These are phyloP conservation scores for Dichomitus squalens DNA, from an alignment of 1,284 basidiomycete species.

Conservation along the genomic window DNA sequence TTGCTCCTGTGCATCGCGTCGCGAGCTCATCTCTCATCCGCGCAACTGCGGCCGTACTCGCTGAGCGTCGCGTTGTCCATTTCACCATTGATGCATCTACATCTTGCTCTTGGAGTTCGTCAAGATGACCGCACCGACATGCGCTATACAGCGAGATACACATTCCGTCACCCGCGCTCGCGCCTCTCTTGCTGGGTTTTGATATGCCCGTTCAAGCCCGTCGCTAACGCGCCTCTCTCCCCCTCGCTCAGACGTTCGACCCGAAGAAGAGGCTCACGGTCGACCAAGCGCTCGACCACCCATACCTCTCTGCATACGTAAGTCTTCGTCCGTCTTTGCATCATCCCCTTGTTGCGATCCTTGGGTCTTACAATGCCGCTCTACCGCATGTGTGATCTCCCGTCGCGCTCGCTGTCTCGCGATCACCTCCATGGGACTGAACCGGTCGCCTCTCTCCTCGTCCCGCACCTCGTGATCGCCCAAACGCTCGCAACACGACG, in stretches of 20 bases:
- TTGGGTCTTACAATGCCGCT: conserved; percentile 2
- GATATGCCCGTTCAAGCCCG: not conserved
- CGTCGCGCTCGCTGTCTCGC: not conserved
- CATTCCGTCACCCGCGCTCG: too few species aligned
- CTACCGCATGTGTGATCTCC: not conserved
- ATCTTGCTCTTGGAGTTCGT: too few species aligned
- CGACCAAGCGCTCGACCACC: conserved; percentile 84
- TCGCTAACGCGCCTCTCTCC: not conserved
- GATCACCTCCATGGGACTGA: not conserved
- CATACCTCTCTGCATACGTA: conserved; percentile 64
- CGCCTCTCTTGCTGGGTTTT: not conserved
- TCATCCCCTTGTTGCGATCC: not conserved
- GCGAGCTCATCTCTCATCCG: not conserved
- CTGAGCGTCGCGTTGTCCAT: not conserved
- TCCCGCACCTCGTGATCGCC: not conserved
- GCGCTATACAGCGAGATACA: too few species aligned
- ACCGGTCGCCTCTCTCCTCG: not conserved
- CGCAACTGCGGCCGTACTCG: not conserved
- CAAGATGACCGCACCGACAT: too few species aligned
- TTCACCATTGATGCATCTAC: too few species aligned
- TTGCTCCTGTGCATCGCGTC: not conserved
- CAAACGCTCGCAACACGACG: too few species aligned
- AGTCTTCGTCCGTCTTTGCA: conserved; percentile 26
- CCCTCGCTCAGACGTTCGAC: conserved; percentile 66
- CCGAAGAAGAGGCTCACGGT: conserved; percentile 86